Evolutionary conservation across 2,329 filamentous ascomycete genomes (phyloP), one percentile per base, ranked within the genome.

Genomic region (Exophiala spinifera): DNA sequence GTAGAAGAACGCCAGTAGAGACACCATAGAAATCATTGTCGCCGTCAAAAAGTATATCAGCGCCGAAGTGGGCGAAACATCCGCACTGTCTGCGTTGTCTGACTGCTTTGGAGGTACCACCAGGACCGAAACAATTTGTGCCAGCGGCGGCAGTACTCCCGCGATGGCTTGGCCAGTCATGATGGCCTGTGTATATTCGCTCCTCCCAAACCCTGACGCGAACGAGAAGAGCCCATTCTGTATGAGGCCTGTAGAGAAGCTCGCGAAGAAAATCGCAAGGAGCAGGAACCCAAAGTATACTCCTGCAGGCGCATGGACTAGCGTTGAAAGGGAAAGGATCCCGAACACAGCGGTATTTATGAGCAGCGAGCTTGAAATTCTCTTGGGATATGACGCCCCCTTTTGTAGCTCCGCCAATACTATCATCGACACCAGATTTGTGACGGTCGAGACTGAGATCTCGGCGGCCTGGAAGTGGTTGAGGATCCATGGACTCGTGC

Each of bases 141-240:
- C 89, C 45, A 95, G 78, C 45, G 89, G 86, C 0, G 94, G 94
- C 3, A 97, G 76, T 8, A 99, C 91, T 25, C 94, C 94, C 0
- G 94, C 91, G 3, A 99, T 79, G 28, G 86, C 92, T 71, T 99
- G 94, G 1, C 94, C 94, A 2, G 87, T 85, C 91, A 99, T 97
- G 70, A 97, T 91, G 20, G 87, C 92, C 72, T 97, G 92, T 51
- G 90, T 96, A 70, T 97, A 99, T 70, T 94, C 89, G 17, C 87
- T 83, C 48, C 88, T 79, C 33, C 86, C 89, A 66, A 96, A 97
- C 49, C 89, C 86, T 3, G 88, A 84, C 2, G 90, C 91, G 68
- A 91, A 97, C 2, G 94, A 90, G 69, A 96, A 96, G 10, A 94
- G 84, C 15, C 94, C 94, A 70, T 97, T 97, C 72, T 97, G 94